Percentiles rank a stretch among this genome's conserved stretches.
Conservation (phyloP, 805 yeast species). For the Candida quercuum region DNA sequence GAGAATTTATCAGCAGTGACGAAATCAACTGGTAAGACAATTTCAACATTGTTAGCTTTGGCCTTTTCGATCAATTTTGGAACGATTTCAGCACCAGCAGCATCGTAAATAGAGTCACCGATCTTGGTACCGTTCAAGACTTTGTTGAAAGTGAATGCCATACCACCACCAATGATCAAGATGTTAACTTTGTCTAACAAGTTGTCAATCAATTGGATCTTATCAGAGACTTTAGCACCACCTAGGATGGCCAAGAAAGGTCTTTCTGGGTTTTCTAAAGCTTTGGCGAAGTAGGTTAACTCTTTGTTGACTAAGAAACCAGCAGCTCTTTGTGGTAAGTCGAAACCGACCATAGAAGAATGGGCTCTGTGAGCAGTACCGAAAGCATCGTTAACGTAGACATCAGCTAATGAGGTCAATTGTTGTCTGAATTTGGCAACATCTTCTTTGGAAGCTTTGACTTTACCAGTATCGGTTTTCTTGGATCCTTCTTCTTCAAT, state of each 20-base stretch:
- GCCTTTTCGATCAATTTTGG: slow-evolving; percentile 92
- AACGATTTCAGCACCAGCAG: slow-evolving; percentile 93
- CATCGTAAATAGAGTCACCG: slow-evolving; percentile 90
- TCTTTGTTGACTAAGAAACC: slow-evolving; percentile 99
- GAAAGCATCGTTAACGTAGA: slow-evolving; percentile 95
- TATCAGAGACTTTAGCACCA: slow-evolving; percentile 99
- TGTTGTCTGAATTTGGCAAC: slow-evolving; percentile 86
- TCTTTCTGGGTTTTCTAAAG: slow-evolving; percentile 95
- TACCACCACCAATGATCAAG: slow-evolving; percentile 98
- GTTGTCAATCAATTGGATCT: slow-evolving; percentile 97
- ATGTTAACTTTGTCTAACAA: slow-evolving; percentile 91
- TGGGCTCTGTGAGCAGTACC: slow-evolving; percentile 99
- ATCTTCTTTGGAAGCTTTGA: slow-evolving; percentile 82
- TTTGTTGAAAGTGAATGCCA: slow-evolving; percentile 99
- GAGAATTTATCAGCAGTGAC: slow-evolving; percentile 93
- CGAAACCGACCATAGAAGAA: slow-evolving; percentile 98
- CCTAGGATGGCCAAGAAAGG: slow-evolving; percentile 98
- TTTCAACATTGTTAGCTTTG: slow-evolving; percentile 89
- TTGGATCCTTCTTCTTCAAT: slow-evolving; percentile 94
- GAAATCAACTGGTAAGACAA: slow-evolving; percentile 92
- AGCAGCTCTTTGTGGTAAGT: slow-evolving; percentile 92
- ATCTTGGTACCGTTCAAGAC: slow-evolving; percentile 78
- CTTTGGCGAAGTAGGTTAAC: slow-evolving; percentile 95
- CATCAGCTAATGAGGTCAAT: slow-evolving; percentile 91
- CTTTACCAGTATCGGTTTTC: slow-evolving; percentile 88